phyloP scores from a whole-genome alignment of 176 grass and related monocot genomes.

The Tillandsia leiboldiana region DNA sequence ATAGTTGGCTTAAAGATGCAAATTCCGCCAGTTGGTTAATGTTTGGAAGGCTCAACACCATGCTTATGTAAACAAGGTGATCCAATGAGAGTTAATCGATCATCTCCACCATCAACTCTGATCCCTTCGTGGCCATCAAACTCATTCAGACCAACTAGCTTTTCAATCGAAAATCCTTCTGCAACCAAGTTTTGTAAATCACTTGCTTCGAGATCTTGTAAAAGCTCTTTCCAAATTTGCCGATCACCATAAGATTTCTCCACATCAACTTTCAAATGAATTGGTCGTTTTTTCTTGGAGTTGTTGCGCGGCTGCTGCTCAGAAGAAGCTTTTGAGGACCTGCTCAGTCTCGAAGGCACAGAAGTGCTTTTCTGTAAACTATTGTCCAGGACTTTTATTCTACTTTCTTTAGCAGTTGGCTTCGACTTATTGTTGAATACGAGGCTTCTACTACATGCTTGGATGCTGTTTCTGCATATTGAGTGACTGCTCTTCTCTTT shows the following conservation, averaged over 20 bases:
- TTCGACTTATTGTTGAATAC: not conserved
- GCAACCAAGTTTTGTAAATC: not conserved
- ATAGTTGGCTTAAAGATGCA: not conserved
- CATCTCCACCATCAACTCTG: slow-evolving; percentile 1
- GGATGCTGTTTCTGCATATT: slow-evolving; percentile 4
- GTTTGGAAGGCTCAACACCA: not conserved
- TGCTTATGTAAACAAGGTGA: slow-evolving; percentile 22
- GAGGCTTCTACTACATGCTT: too few species aligned
- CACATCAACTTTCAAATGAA: slow-evolving; percentile 23
- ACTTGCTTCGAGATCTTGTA: not conserved
- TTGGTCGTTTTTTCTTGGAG: slow-evolving; percentile 26
- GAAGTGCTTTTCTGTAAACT: slow-evolving; percentile 8
- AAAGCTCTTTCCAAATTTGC: not conserved
- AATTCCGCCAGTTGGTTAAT: not conserved
- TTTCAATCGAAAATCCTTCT: slow-evolving; percentile 21
- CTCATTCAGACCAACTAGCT: slow-evolving; percentile 25
- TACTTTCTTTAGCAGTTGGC: not conserved
- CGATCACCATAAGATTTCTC: slow-evolving; percentile 4
- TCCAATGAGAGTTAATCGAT: slow-evolving; percentile 13
- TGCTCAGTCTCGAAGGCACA: slow-evolving; percentile 20
- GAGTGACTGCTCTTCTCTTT: slow-evolving; percentile 17
- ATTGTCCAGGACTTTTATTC: slow-evolving; percentile 9
- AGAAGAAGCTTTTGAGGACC: slow-evolving; percentile 8
- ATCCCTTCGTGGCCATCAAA: slow-evolving; percentile 49
- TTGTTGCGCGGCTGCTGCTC: slow-evolving; percentile 3